phyloP scores from a whole-genome alignment of 2,329 filamentous ascomycete genomes.

The Penicillium sp. region DNA sequence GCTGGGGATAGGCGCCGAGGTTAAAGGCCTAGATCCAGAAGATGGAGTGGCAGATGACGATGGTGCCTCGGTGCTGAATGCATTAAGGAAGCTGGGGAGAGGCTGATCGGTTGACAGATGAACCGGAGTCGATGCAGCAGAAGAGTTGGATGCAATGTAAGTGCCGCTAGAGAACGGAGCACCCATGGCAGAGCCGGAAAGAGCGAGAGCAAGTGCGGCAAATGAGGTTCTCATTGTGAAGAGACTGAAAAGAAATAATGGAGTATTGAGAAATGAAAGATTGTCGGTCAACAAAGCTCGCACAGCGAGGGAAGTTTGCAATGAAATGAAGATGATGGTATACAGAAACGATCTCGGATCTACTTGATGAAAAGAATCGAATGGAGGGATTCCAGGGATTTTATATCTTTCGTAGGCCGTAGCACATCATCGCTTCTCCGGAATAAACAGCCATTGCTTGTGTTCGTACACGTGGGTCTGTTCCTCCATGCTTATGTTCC shows the following conservation, averaged over 20 bases:
- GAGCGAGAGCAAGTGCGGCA: slow-evolving; percentile 10
- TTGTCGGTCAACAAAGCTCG: background rate
- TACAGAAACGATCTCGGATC: slow-evolving; percentile 1
- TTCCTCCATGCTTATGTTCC: background rate
- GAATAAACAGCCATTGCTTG: background rate
- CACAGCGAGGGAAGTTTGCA: background rate
- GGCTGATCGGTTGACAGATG: slow-evolving; percentile 2
- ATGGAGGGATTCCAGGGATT: background rate
- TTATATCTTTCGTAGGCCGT: slow-evolving; percentile 11
- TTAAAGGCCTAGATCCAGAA: background rate
- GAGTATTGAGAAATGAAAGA: background rate
- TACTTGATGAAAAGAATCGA: slow-evolving; percentile 6
- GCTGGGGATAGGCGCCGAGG: background rate
- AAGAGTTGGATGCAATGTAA: slow-evolving; percentile 1
- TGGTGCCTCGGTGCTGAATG: background rate
- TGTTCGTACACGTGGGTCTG: background rate
- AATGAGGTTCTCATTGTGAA: slow-evolving; percentile 14
- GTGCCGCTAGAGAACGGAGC: slow-evolving; percentile 13
- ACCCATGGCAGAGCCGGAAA: slow-evolving; percentile 13
- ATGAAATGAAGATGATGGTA: background rate
- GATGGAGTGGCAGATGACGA: background rate
- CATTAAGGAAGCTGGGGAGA: slow-evolving; percentile 4
- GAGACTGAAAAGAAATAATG: background rate
- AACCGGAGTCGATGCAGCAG: slow-evolving; percentile 3
- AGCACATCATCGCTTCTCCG: background rate